phyloP scores from a whole-genome alignment of 2,329 filamentous ascomycete species.

The Fusarium keratoplasticum region DNA sequence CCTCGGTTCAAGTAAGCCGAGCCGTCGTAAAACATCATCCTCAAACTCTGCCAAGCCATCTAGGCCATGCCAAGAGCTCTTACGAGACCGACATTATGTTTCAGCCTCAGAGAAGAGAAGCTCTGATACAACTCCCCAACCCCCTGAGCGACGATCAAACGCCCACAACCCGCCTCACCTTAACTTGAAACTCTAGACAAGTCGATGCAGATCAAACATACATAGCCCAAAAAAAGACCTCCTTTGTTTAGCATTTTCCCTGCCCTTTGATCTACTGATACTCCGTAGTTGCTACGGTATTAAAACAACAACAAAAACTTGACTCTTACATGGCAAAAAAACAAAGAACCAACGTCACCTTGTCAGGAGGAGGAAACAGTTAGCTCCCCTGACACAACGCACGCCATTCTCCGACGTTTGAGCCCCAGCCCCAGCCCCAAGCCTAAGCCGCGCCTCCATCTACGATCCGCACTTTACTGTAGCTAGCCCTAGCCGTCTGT shows the following conservation, averaged over 20 bases:
- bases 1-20: background rate
- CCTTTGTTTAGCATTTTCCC: conserved; percentile 5
- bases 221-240: conserved; percentile 2
- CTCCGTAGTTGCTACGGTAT: conserved; percentile 1
- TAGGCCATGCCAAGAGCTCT: background rate
- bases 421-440: conserved; percentile 20
- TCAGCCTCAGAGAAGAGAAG: background rate
- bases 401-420: conserved; percentile 44
- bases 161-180: background rate
- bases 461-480: background rate
- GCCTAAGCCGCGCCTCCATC: conserved; percentile 10
- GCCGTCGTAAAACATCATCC: background rate
- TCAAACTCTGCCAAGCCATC: background rate
- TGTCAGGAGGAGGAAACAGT: conserved; percentile 16
- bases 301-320: conserved; percentile 17
- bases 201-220: background rate
- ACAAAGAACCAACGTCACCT: conserved; percentile 22
- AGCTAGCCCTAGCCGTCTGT: background rate
- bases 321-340: conserved; percentile 25
- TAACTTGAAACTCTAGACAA: background rate
- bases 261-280: conserved; percentile 20
- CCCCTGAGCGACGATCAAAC: background rate
- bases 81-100: background rate
- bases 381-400: conserved; percentile 18
- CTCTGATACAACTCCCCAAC: background rate